phyloP scores from a whole-genome alignment of 2,329 filamentous ascomycete species.

The Dactylonectria macrodidyma region DNA sequence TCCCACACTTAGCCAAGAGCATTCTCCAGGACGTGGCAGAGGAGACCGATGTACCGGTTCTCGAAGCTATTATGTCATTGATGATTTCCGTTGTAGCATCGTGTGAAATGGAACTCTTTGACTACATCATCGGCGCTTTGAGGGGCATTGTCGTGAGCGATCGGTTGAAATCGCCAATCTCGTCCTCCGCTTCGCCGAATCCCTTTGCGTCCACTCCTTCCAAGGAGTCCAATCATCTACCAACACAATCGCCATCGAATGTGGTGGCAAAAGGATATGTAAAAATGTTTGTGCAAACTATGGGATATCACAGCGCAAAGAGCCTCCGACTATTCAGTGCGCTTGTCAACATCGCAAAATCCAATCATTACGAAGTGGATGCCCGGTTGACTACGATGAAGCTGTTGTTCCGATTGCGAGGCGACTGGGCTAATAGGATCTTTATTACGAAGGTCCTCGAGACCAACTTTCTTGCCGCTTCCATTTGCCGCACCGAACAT shows the following conservation, averaged over 20 bases:
- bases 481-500: conserved; percentile 76
- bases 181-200: conserved; percentile 47
- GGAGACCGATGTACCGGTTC: conserved; percentile 75
- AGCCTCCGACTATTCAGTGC: conserved; percentile 73
- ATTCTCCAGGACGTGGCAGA: conserved; percentile 73
- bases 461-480: conserved; percentile 79
- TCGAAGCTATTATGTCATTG: conserved; percentile 76
- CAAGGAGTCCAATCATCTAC: conserved; percentile 40
- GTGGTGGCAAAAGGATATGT: conserved; percentile 81
- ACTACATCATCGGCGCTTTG: conserved; percentile 69
- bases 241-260: conserved; percentile 73
- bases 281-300: conserved; percentile 81
- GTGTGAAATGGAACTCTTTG: conserved; percentile 72
- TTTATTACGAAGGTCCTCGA: conserved; percentile 81
- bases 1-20: conserved; percentile 72
- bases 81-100: conserved; percentile 75
- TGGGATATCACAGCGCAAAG: conserved; percentile 77
- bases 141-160: conserved; percentile 66
- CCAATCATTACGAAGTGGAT: conserved; percentile 73
- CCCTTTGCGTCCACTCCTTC: conserved; percentile 39
- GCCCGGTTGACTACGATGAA: conserved; percentile 83
- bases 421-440: conserved; percentile 84
- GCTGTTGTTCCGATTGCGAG: conserved; percentile 84
- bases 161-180: conserved; percentile 59
- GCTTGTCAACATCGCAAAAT: conserved; percentile 75